phyloP scores from a whole-genome alignment of 179 eudicot species.

The Spergularia azorica region DNA sequence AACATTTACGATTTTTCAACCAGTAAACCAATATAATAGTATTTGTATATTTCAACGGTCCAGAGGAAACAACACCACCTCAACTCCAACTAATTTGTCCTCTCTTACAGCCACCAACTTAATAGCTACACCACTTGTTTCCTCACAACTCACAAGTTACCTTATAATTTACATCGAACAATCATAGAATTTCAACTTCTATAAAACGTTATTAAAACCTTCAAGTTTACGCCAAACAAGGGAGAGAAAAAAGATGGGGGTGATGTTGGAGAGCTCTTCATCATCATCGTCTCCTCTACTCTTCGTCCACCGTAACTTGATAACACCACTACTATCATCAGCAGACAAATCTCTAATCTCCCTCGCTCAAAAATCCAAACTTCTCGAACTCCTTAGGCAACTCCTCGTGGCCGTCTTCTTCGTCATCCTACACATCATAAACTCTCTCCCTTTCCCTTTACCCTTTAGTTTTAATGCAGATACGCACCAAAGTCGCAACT shows the following conservation, averaged over 20 bases:
- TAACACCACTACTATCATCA: constrained; percentile 36
- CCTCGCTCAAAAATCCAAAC: constrained; percentile 31
- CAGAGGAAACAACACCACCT: background rate
- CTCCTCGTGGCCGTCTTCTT: constrained; percentile 28
- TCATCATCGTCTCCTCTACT: constrained; percentile 1
- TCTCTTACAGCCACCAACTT: constrained; percentile 2
- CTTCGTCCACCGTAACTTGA: constrained; percentile 37
- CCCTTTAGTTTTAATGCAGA: constrained; percentile 1
- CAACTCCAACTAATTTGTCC: constrained; percentile 25
- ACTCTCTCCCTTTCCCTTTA: constrained; percentile 30
- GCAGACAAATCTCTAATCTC: constrained; percentile 40
- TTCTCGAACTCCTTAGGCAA: constrained; percentile 44
- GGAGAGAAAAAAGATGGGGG: constrained; percentile 4
- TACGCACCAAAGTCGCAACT: background rate
- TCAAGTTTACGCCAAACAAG: background rate
- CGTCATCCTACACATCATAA: constrained; percentile 38
- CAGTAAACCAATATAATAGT: background rate
- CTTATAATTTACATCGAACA: background rate
- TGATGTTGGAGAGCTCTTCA: constrained; percentile 15
- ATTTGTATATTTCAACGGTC: constrained; percentile 1
- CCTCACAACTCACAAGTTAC: no score
- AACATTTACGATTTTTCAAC: no score
- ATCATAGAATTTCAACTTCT: background rate
- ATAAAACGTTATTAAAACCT: background rate
- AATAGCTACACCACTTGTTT: background rate